Percentiles rank a stretch among this genome's conserved stretches.
Conservation (phyloP, 1,139 yeast genomes). For the Suhomyces guaymorum region DNA sequence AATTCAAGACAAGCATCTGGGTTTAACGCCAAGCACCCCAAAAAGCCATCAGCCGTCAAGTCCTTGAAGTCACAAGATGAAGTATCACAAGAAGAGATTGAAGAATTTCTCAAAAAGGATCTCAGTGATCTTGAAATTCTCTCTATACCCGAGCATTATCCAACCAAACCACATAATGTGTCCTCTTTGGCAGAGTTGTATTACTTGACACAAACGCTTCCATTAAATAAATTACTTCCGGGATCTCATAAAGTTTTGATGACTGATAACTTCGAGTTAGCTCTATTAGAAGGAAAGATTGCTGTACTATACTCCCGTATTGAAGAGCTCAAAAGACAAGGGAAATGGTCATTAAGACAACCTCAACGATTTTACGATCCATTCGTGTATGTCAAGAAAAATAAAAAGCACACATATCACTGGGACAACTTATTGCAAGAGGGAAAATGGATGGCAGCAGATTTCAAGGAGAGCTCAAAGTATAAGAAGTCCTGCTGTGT, state of each 20-base stretch:
- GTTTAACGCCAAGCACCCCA: conserved; percentile 7
- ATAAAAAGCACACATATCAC: conserved; percentile 45
- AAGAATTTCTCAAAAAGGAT: conserved; percentile 26
- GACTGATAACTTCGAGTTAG: conserved; percentile 82
- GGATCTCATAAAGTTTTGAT: conserved; percentile 83
- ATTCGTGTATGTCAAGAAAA: conserved; percentile 38
- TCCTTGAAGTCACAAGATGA: conserved; percentile 25
- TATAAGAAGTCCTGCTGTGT: conserved; percentile 71
- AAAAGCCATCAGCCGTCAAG: conserved; percentile 15
- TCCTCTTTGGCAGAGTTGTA: conserved; percentile 82
- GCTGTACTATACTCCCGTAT: conserved; percentile 91
- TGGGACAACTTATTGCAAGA: conserved; percentile 80
- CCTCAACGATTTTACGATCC: conserved; percentile 76
- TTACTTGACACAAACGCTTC: conserved; percentile 84
- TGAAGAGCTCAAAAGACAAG: conserved; percentile 84
- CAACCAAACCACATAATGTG: conserved; percentile 42
- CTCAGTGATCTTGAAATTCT: conserved; percentile 39
- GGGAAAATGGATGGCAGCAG: conserved; percentile 82
- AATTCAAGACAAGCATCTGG: conserved; percentile 8
- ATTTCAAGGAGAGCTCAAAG: conserved; percentile 70
- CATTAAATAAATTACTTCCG: conserved; percentile 76
- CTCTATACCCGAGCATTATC: conserved; percentile 47
- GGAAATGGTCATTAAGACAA: conserved; percentile 90
- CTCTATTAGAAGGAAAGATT: conserved; percentile 88
- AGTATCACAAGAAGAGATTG: conserved; percentile 24